Evolutionary conservation across 2,329 filamentous ascomycete genomes (phyloP).

Genomic region (Thielaviopsis musarum): DNA sequence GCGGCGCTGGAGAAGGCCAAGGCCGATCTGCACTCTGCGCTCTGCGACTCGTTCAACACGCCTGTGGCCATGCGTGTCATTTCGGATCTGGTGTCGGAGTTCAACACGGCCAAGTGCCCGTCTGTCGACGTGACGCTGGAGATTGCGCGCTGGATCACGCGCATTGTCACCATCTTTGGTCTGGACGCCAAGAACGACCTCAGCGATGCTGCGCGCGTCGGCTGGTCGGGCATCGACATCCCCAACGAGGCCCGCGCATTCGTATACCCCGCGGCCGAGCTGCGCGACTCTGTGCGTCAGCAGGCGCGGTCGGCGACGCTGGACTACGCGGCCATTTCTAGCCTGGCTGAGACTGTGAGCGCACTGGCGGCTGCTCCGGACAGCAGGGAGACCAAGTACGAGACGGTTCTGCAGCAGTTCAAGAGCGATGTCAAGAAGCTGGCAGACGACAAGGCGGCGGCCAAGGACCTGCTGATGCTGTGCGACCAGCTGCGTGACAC

Average conservation of each 20-base stretch:
- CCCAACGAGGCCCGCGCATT: conserved; percentile 31
- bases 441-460: conserved; percentile 26
- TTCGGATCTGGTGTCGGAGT: conserved; percentile 55
- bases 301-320: conserved; percentile 22
- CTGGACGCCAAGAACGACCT: conserved; percentile 37
- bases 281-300: conserved; percentile 10
- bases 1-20: conserved; percentile 36
- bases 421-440: conserved; percentile 37
- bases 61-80: conserved; percentile 63
- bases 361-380: conserved; percentile 25
- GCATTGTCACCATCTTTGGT: conserved; percentile 70
- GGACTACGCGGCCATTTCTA: conserved; percentile 26
- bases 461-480: conserved; percentile 55
- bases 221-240: conserved; percentile 26
- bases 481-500: conserved; percentile 70
- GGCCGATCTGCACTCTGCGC: conserved; percentile 36
- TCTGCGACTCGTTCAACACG: conserved; percentile 81
- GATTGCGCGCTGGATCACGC: conserved; percentile 64
- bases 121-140: conserved; percentile 4
- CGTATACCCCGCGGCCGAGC: conserved; percentile 22
- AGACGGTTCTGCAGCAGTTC: conserved; percentile 29
- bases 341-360: conserved; percentile 31
- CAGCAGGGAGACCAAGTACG: conserved; percentile 23
- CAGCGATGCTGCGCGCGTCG: conserved; percentile 16
- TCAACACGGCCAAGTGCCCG: conserved; percentile 10